Base-by-base conservation (phyloP, 148 eudicot species). In the Polygonum aviculare region DNA sequence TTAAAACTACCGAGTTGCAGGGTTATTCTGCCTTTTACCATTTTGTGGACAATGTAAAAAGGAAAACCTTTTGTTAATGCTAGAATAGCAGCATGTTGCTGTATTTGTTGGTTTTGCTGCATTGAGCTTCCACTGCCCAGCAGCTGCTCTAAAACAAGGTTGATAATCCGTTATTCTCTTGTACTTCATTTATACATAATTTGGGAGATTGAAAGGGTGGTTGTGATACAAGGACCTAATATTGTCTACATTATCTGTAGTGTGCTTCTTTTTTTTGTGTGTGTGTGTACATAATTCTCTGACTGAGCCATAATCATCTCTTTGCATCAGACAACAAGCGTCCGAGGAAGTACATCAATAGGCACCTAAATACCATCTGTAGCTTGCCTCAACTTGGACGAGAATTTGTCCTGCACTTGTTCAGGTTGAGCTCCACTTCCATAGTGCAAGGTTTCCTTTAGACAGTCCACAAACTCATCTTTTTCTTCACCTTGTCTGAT, bases 401-500 rank as follows among this genome's bases (percentile, higher is more conserved):
- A 12, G 19, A 65, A 65, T 3, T 36, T 65, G 36, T 65, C 36
- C 18, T 65, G 41, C 40, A 65, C 31, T 19, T 55, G 26, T 55
- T 57, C 12, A 57, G 63, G 33, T 57, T n/a, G 63, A 57, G 31
- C 63, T 21, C 21, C 63, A 57, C 72, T 67, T 67, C 72, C 41
- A 36, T 14, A 26, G 36, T 31, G 38, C 69, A 26, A 44, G 16
- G 55, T 74, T 7, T 8, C 57, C 47, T 12, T 47, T 21, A 62
- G 80, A 74, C 55, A 52, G 63, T 74, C 78, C n/a, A 39, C 52
- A 57, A 78, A 79, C 75, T 74, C 79, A 44, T 76, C 72, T 63
- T 83, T 79, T 67, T 78, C 82, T 73, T 76, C 55, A 31, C 78
- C 77, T 76, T 79, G 78, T 79, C 38, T 85, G 79, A 82, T 78